Evolutionary conservation across 2,329 filamentous ascomycete species (phyloP).

Genomic region (Mycosphaerelloides madeirae): DNA sequence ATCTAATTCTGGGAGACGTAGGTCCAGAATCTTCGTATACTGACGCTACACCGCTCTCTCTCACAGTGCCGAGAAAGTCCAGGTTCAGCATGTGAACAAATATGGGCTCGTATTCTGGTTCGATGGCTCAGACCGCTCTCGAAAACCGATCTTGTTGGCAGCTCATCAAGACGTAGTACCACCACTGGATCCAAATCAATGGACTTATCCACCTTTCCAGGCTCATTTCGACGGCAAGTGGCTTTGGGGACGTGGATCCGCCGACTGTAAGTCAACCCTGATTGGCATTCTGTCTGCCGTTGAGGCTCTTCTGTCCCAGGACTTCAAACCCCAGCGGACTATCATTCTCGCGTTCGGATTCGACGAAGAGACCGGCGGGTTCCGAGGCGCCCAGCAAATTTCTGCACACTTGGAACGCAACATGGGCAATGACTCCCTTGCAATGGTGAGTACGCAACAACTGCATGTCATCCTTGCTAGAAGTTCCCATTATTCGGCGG

Average conservation of each 20-base stretch:
- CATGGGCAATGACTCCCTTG: slow-evolving; percentile 1
- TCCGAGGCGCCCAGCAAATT: slow-evolving; percentile 49
- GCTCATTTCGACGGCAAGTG: slow-evolving; percentile 54
- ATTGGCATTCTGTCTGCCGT: slow-evolving; percentile 54
- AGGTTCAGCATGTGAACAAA: slow-evolving; percentile 54
- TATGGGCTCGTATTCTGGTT: slow-evolving; percentile 58
- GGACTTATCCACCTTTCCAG: slow-evolving; percentile 59
- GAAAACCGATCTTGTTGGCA: slow-evolving; percentile 57
- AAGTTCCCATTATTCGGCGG: background rate
- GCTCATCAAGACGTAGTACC: slow-evolving; percentile 64
- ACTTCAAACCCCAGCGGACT: slow-evolving; percentile 52
- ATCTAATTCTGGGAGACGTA: too few relatives aligned
- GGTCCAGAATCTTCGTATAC: too few relatives aligned
- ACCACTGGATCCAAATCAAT: slow-evolving; percentile 51
- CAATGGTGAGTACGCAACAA: slow-evolving; percentile 28
- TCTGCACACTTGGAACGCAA: slow-evolving; percentile 26
- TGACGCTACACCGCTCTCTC: background rate
- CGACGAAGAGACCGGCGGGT: slow-evolving; percentile 41
- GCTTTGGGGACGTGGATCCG: slow-evolving; percentile 58
- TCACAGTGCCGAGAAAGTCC: slow-evolving; percentile 38
- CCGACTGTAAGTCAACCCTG: slow-evolving; percentile 59
- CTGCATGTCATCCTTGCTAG: slow-evolving; percentile 27
- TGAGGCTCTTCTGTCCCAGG: slow-evolving; percentile 51
- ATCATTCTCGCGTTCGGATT: slow-evolving; percentile 2
- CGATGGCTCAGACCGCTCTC: slow-evolving; percentile 45